phyloP scores from a whole-genome alignment of 257 asterid genomes.

The Nyctanthes arbortristis region DNA sequence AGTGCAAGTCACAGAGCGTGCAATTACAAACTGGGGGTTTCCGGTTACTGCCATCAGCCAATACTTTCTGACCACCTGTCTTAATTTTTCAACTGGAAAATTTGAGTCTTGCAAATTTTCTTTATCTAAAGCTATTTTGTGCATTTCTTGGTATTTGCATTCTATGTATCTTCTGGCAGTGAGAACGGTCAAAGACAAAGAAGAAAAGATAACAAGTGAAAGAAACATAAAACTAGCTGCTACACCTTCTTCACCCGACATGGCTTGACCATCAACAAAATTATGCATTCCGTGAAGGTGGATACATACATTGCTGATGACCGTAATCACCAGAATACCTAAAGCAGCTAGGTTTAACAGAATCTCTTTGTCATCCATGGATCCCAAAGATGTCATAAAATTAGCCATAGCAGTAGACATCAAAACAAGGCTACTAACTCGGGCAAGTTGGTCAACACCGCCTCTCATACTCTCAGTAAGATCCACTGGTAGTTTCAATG shows the following conservation, averaged over 20 bases:
- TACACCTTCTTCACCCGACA: neutral
- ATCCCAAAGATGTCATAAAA: constrained; percentile 10
- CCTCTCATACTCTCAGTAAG: neutral
- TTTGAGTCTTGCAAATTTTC: neutral
- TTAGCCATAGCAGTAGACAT: constrained; percentile 7
- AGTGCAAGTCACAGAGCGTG: too few relatives aligned
- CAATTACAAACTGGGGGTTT: constrained; percentile 27
- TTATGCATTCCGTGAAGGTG: neutral
- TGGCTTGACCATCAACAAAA: too few relatives aligned
- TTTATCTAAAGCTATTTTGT: neutral
- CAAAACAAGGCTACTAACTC: neutral
- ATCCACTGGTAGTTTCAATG: constrained; percentile 20
- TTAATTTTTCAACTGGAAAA: neutral
- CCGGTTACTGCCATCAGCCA: constrained; percentile 30
- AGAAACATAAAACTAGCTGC: neutral
- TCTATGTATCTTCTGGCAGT: constrained; percentile 2
- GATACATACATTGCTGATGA: neutral
- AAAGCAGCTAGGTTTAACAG: too few relatives aligned
- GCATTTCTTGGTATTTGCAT: too few relatives aligned
- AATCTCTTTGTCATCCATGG: constrained; percentile 6
- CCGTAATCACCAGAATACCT: constrained; percentile 9
- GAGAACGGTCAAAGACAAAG: constrained; percentile 7
- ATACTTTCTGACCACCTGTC: too few relatives aligned
- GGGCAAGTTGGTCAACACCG: neutral
- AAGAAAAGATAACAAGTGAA: neutral